Evolutionary conservation across 2,329 filamentous ascomycete species (phyloP), one percentile per base, ranked within the genome.

Genomic region (Colletotrichum graminicola): DNA sequence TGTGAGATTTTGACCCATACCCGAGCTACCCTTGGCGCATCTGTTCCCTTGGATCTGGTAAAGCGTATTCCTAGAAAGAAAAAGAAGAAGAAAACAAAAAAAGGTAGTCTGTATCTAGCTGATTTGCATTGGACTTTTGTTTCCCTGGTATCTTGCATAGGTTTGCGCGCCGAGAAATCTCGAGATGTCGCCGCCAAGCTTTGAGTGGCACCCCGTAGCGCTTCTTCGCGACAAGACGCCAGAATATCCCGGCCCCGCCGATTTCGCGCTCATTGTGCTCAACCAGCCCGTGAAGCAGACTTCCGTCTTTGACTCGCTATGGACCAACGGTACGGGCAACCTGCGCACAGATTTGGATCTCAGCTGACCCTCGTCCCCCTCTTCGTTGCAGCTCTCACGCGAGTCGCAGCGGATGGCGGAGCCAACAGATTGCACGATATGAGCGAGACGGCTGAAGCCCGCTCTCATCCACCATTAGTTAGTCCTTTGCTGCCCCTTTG

Each of bases 391-490:
- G 91, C 93, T 63, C 84, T 82, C 29, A 87, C 91, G 73, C 89
- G 88, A 32, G 86, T 98, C 64, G 97, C 94, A 70, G 96, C 94
- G 36, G 96, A 99, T 82, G 96, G 95, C 66, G 96, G 94, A 32
- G 95, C 95, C 56, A 97, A 98, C 78, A 87, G 90, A 47, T 86
- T 98, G 81, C 82, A 85, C 67, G 78, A 85, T 41, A 79, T 85
- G 21, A 73, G 32, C 34, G 60, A 69, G 45, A 52, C 54, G 26
- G 36, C 55, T 3, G 21, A 62, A 45, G 51, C 54, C 36, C 43
- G 32, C 21, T 55, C 67, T 55, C 43, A 49, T n/a, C 21, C 43
- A 21, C 69, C 23, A 41, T 67, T 57, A 29, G 68, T 71, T 4
- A 3, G 68, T 71, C 29, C 3, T 66, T 66, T 14, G 59, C 51